Base-by-base conservation (phyloP, 1,284 basidiomycete species). In the Ceratobasidium sp. region DNA sequence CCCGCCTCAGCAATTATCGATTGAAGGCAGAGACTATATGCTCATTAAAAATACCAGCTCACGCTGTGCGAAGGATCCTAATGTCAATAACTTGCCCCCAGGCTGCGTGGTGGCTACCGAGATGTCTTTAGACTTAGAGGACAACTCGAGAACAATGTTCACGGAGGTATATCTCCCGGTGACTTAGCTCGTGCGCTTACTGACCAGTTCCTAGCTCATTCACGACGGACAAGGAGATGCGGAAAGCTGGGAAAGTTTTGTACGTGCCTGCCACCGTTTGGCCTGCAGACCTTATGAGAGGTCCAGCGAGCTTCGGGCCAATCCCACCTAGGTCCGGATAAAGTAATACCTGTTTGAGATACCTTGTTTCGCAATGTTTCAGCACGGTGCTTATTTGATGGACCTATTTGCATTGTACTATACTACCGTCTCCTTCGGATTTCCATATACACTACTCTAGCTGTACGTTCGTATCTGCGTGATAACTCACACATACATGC, bases 11-110 rank as follows among this genome's bases (percentile, higher is more conserved):
- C 32, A 25, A 3, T 47, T 67, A 20, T 43, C 22, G 20, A 17
- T 55, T n/a, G 52, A 55, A 2, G 64, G 31, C 2, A 67, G 34
- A 40, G n/a, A 55, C 15, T 67, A 54, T 31, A 45, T 55, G 4
- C 64, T 67, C 13, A 38, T 54, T 10, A 67, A 45, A 32, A 67
- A 67, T 55, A 67, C 52, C n/a, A 67, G 52, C 22, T 50, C 49
- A 7, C 52, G 50, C 3, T 38, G 32, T 27, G 31, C 50, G 15
- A 29, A 31, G 34, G 50, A 35, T 2, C 34, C 64, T 2, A 20
- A 42, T 25, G 29, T 43, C 17, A 27, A 38, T 52, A 50, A 32
- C 8, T 17, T 32, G 17, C 38, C 40, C n/a, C 20, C 27, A 1
- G 52, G 52, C 3, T 67, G 34, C 22, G 45, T 29, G 10, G 64